Evolutionary conservation across 805 yeast species (phyloP), one percentile per base, ranked within the genome.

Genomic region (Cyberlindnera euphorbiae): DNA sequence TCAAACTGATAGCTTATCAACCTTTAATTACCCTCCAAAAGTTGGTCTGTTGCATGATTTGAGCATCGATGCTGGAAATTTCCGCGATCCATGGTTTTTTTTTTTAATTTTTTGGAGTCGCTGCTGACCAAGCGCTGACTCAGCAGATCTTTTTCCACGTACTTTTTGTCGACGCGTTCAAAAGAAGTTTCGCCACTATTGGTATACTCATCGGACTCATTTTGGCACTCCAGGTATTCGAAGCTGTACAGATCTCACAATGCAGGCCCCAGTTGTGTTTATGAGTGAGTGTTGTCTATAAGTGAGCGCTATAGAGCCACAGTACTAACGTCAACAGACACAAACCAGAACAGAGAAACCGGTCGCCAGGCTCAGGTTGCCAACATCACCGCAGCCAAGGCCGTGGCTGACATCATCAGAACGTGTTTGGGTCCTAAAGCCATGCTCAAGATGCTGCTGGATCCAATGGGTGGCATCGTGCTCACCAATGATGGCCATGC

Each of bases 401-500:
- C 98, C 2, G 97, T 90, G 28, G 94, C 97, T 1, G 98, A 93
- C 62, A 90, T 93, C 56, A 87, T 93, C 52, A 77, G 98, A 62
- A 93, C 98, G 17, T 93, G 99, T 73, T 71, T 93, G 42, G 99
- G 99, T 14, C 99, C 99, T 36, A 90, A 90, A 62, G 98, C 98
- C 24, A 93, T 93, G 98, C 75, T 93, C 44, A 93, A 93, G 67
- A 90, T 93, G 97, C 71, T 93, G 36, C 70, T 93, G 46, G 99
- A 93, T 59, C 99, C 99, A 39, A 66, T 67, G 72, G 90, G 93
- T 22, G 98, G 98, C 22, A 84, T 93, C 49, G 97, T 90, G 12
- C 71, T 93, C 46, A 93, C 99, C 39, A 93, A 93, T 63, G 99
- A 93, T 61, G 99, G 99, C 11, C 98, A 93, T 63, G 98, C 99